Percentiles rank a stretch among this genome's conserved stretches.
These are phyloP conservation scores for Gaillardinia entomophila DNA, from an alignment of 805 yeast species.

Conservation along the genomic window DNA sequence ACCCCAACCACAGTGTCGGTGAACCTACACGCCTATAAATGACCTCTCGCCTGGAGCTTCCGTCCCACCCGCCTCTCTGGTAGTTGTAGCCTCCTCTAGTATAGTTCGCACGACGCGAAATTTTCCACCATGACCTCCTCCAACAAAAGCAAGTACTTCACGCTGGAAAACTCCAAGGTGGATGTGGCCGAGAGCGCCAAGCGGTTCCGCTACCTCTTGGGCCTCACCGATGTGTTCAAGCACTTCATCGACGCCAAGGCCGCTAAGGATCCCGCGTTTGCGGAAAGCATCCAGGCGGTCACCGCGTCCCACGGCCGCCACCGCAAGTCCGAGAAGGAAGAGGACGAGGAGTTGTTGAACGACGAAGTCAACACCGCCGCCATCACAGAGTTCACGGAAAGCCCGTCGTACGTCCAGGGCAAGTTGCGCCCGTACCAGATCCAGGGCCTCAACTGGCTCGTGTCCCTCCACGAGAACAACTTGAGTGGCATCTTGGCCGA, in stretches of 20 bases:
- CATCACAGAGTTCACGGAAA: constrained; percentile 69
- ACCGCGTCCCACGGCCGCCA: constrained; percentile 38
- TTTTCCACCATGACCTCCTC: neutral
- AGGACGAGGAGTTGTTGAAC: constrained; percentile 83
- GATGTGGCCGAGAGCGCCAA: constrained; percentile 57
- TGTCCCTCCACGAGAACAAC: constrained; percentile 79
- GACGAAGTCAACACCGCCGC: constrained; percentile 65
- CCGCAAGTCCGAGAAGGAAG: constrained; percentile 91
- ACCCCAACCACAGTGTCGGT: no score
- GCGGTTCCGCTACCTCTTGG: constrained; percentile 61
- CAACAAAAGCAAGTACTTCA: constrained; percentile 20
- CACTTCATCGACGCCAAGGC: constrained; percentile 67
- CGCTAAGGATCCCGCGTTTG: constrained; percentile 51
- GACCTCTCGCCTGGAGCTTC: no score
- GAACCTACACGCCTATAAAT: no score
- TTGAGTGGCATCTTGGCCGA: constrained; percentile 93
- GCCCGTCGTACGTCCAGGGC: constrained; percentile 78
- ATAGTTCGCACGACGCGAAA: no score
- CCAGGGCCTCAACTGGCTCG: constrained; percentile 94
- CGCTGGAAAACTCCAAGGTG: constrained; percentile 33
- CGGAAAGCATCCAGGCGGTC: constrained; percentile 43
- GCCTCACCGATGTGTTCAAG: constrained; percentile 59
- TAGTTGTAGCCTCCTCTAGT: no score
- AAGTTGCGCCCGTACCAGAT: constrained; percentile 83
- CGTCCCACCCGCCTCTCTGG: no score